These are phyloP conservation scores for Amanita phalloides DNA, from an alignment of 768 basidiomycete genomes.

Conservation along the genomic window DNA sequence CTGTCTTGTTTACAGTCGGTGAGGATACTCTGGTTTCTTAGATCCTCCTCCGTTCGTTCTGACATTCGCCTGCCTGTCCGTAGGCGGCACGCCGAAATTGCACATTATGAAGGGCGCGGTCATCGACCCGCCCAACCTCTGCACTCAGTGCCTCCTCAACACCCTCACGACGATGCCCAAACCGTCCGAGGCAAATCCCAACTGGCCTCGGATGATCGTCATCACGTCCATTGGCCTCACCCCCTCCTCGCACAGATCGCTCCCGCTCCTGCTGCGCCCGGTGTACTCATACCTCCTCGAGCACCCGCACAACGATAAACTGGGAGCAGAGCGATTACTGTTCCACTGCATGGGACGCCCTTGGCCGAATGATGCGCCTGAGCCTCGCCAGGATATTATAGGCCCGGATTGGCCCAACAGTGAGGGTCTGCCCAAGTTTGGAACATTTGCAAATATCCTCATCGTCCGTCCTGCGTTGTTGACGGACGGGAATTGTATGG, in stretches of 20 bases:
- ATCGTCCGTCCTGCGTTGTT: constrained; percentile 49
- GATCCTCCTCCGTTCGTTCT: neutral
- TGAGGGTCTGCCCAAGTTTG: constrained; percentile 30
- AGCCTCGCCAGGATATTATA: constrained; percentile 31
- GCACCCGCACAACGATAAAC: constrained; percentile 48
- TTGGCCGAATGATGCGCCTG: constrained; percentile 33
- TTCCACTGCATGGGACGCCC: constrained; percentile 37
- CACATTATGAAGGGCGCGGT: constrained; percentile 34
- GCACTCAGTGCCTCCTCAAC: constrained; percentile 46
- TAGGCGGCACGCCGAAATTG: constrained; percentile 37
- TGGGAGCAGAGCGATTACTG: constrained; percentile 42
- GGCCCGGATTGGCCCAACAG: constrained; percentile 30
- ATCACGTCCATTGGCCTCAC: constrained; percentile 46
- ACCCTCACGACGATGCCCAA: constrained; percentile 41
- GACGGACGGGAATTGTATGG: constrained; percentile 43
- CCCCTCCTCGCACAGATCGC: constrained; percentile 25
- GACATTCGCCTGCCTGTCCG: neutral
- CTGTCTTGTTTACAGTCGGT: constrained; percentile 56
- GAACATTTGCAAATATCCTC: constrained; percentile 32
- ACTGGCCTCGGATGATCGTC: constrained; percentile 39
- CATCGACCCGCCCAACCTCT: constrained; percentile 43
- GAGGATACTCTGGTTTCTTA: constrained; percentile 2
- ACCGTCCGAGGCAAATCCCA: neutral
- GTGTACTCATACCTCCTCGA: constrained; percentile 36
- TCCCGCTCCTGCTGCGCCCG: constrained; percentile 38